These are phyloP conservation scores for Coniochaeta prunicola DNA, from an alignment of 2,329 filamentous ascomycete genomes.

Conservation along the genomic window DNA sequence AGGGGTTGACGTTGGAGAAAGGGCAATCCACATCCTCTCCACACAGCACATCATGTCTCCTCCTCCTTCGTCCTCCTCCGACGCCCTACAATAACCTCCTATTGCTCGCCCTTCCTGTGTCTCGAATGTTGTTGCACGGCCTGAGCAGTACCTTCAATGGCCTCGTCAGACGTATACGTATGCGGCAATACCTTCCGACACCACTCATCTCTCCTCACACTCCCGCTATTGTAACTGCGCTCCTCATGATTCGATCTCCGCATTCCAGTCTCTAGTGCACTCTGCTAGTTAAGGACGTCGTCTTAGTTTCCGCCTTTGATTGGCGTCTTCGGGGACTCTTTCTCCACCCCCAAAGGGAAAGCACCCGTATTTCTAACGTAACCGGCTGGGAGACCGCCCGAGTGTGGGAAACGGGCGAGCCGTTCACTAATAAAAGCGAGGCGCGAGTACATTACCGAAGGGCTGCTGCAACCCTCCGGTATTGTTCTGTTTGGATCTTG, in stretches of 20 bases:
- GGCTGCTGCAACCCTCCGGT: conserved; percentile 1
- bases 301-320: neutral
- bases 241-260: neutral
- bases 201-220: conserved; percentile 2
- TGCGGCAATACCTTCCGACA: conserved; percentile 3
- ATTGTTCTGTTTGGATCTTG: neutral
- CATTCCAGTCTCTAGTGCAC: neutral
- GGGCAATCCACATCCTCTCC: neutral
- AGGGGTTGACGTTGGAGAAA: neutral
- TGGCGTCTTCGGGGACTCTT: neutral
- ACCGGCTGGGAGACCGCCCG: neutral
- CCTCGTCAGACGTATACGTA: conserved; percentile 6
- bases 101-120: neutral
- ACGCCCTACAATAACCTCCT: neutral
- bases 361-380: neutral
- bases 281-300: neutral
- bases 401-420: neutral
- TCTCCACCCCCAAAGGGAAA: neutral
- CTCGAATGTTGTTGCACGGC: neutral
- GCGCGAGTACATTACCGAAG: neutral
- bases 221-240: neutral
- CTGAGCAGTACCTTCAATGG: conserved; percentile 5
- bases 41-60: conserved; percentile 1
- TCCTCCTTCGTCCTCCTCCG: neutral
- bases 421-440: conserved; percentile 1